phyloP scores from a whole-genome alignment of 257 asterid genomes.

The Forsythia suspensa region DNA sequence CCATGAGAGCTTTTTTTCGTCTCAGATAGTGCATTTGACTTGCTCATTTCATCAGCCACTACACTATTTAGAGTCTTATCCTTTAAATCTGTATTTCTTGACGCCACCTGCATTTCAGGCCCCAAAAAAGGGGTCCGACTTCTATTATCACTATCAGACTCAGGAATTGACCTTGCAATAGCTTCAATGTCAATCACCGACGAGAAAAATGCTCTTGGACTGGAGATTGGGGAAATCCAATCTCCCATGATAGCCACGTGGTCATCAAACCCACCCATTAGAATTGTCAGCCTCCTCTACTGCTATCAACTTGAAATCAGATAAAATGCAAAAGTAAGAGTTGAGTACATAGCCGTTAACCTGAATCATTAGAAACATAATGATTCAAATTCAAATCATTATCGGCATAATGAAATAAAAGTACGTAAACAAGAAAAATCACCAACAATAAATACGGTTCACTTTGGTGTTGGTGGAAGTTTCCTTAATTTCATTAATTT shows the following conservation, averaged over 20 bases:
- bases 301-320: constrained; percentile 18
- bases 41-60: constrained; percentile 29
- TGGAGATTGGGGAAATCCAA: constrained; percentile 67
- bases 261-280: constrained; percentile 74
- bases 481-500: constrained; percentile 8
- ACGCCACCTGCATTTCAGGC: constrained; percentile 20
- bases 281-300: not conserved
- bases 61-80: constrained; percentile 24
- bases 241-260: constrained; percentile 68
- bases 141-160: constrained; percentile 33
- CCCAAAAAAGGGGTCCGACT: constrained; percentile 22
- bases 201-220: constrained; percentile 49
- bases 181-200: constrained; percentile 45
- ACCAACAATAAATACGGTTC: constrained; percentile 7
- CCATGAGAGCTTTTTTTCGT: constrained; percentile 46
- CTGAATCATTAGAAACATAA: not conserved
- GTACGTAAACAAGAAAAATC: not conserved
- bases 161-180: constrained; percentile 30
- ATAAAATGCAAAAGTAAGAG: constrained; percentile 12
- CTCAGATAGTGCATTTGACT: constrained; percentile 32
- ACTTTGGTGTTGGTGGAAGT: not conserved
- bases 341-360: constrained; percentile 8
- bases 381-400: not conserved
- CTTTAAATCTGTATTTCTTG: constrained; percentile 20
- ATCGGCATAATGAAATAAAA: not conserved